Evolutionary conservation across 139 green algal species (phyloP), one percentile per base, ranked within the genome.

Genomic region (Protoeuglena noctilucae): DNA sequence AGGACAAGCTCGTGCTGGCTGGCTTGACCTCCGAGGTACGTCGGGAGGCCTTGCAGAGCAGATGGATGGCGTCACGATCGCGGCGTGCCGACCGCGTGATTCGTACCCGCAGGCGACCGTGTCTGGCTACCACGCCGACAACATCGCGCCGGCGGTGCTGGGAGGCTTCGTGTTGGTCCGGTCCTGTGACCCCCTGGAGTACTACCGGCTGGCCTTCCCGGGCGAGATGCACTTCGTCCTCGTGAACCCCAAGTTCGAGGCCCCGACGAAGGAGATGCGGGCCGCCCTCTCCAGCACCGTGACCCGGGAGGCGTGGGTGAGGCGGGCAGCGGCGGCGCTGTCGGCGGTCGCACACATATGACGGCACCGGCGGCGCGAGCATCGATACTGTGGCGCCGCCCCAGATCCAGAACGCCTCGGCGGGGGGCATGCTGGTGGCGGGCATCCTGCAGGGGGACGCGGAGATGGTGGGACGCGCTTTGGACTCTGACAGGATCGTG

Each of bases 41-140:
- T n/a, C n/a, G n/a, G n/a, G n/a, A n/a, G n/a, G n/a, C n/a, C n/a
- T n/a, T n/a, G n/a, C n/a, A n/a, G n/a, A n/a, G n/a, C n/a, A n/a
- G n/a, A n/a, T n/a, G n/a, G n/a, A n/a, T n/a, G n/a, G n/a, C n/a
- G n/a, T n/a, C n/a, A n/a, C n/a, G n/a, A n/a, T n/a, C n/a, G n/a
- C n/a, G n/a, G n/a, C n/a, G n/a, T n/a, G n/a, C n/a, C n/a, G n/a
- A n/a, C n/a, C n/a, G n/a, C n/a, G n/a, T n/a, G n/a, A n/a, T n/a
- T n/a, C n/a, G n/a, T n/a, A n/a, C n/a, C n/a, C n/a, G n/a, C 88
- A 96, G 61, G 85, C 85, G 6, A 63, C 72, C 4, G 88, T 96
- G 25, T 88, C 74, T 56, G 89, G 89, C 9, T 97, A 96, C 70
- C 89, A 97, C 58, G 89, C 89, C 1, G 89, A 97, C 68, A 97